These are phyloP conservation scores for Penicillium cosmopolitanum DNA, from an alignment of 495 filamentous ascomycete genomes.

Conservation along the genomic window DNA sequence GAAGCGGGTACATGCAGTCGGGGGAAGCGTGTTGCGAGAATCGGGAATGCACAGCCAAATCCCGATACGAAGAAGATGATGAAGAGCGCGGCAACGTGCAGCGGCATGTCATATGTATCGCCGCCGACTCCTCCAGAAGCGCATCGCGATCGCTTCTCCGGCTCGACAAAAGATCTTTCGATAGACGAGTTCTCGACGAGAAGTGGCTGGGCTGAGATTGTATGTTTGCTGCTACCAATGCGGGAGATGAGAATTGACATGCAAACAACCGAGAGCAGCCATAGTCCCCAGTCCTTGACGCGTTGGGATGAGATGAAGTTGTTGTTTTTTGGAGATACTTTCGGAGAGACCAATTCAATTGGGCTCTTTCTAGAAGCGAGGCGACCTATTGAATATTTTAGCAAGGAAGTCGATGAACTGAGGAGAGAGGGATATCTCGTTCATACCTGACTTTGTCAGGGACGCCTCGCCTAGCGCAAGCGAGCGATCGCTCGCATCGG, in stretches of 20 bases:
- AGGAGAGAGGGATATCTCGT: background rate
- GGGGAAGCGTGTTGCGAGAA: constrained; percentile 43
- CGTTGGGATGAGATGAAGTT: constrained; percentile 19
- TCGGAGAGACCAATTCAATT: background rate
- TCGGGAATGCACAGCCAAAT: constrained; percentile 47
- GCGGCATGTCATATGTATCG: constrained; percentile 54
- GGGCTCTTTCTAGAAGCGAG: constrained; percentile 20
- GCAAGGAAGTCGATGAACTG: background rate
- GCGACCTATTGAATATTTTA: constrained; percentile 21
- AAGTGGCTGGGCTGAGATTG: constrained; percentile 7
- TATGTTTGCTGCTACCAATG: constrained; percentile 16
- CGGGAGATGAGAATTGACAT: constrained; percentile 31
- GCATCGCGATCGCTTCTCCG: constrained; percentile 30
- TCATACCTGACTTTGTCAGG: constrained; percentile 40
- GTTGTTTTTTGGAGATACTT: background rate
- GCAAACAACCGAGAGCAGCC: constrained; percentile 35
- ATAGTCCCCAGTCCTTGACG: constrained; percentile 29
- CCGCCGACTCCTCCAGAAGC: constrained; percentile 29
- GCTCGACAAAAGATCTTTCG: background rate
- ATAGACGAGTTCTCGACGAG: constrained; percentile 4
- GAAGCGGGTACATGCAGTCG: constrained; percentile 35
- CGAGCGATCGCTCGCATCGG: constrained; percentile 14
- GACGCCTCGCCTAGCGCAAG: constrained; percentile 22
- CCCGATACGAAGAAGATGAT: constrained; percentile 68
- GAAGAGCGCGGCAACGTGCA: constrained; percentile 71